Evolutionary conservation across 2,329 filamentous ascomycete species (phyloP).

Genomic region (Colletotrichum limetticola): DNA sequence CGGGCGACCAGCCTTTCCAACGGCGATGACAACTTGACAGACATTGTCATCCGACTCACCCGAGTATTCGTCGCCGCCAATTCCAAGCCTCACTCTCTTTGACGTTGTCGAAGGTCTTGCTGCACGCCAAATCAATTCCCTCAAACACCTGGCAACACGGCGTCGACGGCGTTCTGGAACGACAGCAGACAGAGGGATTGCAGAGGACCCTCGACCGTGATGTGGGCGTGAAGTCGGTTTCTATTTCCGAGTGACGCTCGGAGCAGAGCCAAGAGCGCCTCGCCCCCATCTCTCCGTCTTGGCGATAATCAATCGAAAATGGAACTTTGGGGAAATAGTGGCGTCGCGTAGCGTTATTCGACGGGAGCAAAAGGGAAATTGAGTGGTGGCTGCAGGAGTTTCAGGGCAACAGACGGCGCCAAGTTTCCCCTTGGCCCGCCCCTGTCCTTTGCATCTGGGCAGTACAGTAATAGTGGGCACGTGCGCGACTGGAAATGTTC

Average conservation of each 20-base stretch:
- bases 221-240: background rate
- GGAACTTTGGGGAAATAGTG: background rate
- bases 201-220: background rate
- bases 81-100: background rate
- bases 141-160: background rate
- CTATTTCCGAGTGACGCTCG: background rate
- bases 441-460: background rate
- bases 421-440: background rate
- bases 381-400: background rate
- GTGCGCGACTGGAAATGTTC: background rate
- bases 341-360: background rate
- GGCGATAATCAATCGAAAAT: background rate
- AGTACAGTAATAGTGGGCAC: background rate
- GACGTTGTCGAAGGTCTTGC: background rate
- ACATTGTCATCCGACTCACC: background rate
- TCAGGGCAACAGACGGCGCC: background rate
- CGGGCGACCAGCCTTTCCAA: background rate
- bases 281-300: background rate
- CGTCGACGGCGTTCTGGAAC: background rate
- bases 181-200: background rate
- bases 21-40: background rate
- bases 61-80: background rate
- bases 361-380: background rate
- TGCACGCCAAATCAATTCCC: conserved; percentile 16
- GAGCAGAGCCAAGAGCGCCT: background rate